Evolutionary conservation across 768 basidiomycete species (phyloP).

Genomic region (Suillus tomentosus): DNA sequence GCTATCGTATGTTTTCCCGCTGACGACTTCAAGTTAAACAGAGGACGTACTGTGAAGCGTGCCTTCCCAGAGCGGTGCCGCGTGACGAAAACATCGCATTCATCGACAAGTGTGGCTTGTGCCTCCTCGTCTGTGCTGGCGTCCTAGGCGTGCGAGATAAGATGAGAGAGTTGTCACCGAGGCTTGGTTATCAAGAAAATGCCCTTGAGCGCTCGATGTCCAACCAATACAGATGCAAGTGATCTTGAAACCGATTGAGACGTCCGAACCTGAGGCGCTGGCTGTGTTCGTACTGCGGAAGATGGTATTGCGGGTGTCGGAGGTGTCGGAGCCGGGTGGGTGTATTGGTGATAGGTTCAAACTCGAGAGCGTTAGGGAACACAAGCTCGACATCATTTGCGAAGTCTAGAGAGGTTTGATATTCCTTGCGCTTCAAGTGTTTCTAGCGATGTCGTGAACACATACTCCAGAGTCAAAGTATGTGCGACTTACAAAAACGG

Average conservation of each 20-base stretch:
- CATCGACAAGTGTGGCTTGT: slow-evolving; percentile 39
- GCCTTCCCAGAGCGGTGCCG: slow-evolving; percentile 66
- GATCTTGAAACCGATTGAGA: no score
- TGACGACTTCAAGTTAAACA: not conserved
- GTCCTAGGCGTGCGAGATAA: slow-evolving; percentile 18
- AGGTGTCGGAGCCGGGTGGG: no score
- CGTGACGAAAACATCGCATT: slow-evolving; percentile 72
- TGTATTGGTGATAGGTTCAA: slow-evolving; percentile 60
- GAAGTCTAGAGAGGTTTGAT: slow-evolving; percentile 66
- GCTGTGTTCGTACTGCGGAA: no score
- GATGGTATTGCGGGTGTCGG: no score
- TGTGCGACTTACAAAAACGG: slow-evolving; percentile 63
- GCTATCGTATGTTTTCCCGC: no score
- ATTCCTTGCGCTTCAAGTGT: slow-evolving; percentile 80
- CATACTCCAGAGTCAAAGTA: not conserved
- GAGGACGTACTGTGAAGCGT: slow-evolving; percentile 60
- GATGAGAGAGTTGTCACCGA: slow-evolving; percentile 15
- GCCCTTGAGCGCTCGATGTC: slow-evolving; percentile 50
- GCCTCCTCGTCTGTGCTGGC: slow-evolving; percentile 33
- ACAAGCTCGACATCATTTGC: slow-evolving; percentile 87
- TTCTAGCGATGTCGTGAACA: slow-evolving; percentile 48
- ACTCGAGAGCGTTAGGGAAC: slow-evolving; percentile 85
- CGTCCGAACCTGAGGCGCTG: no score
- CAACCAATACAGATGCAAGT: slow-evolving; percentile 31
- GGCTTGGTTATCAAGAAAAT: slow-evolving; percentile 62